A percentile compares a stretch with the other conserved stretches of the same genome.
phyloP scores from a whole-genome alignment of 257 asterid genomes.

The Penstemon eatonii region DNA sequence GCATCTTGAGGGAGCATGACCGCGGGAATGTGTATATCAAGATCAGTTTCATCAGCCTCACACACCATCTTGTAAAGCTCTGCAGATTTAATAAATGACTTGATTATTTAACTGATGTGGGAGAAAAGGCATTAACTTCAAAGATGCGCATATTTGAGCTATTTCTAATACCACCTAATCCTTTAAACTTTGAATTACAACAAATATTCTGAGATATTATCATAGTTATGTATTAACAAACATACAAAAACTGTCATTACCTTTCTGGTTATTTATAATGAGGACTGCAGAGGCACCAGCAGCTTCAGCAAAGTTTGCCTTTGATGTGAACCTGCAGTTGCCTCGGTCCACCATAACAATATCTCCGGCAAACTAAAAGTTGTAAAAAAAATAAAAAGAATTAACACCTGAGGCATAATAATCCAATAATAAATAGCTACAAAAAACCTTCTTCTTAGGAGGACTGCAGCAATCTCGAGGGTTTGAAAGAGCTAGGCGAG shows the following conservation, averaged over 20 bases:
- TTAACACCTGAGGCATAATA: slow-evolving; percentile 23
- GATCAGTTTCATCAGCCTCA: slow-evolving; percentile 84
- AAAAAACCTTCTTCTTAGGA: slow-evolving; percentile 58
- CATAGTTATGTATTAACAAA: slow-evolving; percentile 12
- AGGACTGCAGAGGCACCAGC: slow-evolving; percentile 95
- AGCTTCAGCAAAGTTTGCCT: slow-evolving; percentile 81
- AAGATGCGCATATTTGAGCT: background rate
- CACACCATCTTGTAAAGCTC: slow-evolving; percentile 98
- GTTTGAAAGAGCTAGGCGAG: slow-evolving; percentile 54
- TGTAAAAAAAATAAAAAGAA: slow-evolving; percentile 6
- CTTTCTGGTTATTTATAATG: slow-evolving; percentile 81
- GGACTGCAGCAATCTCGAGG: slow-evolving; percentile 77
- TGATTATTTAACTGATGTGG: slow-evolving; percentile 1
- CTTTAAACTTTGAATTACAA: background rate
- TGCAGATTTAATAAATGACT: slow-evolving; percentile 36
- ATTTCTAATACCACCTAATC: background rate
- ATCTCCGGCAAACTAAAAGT: slow-evolving; percentile 69
- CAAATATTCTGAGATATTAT: background rate
- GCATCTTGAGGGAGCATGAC: slow-evolving; percentile 92
- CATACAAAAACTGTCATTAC: slow-evolving; percentile 32
- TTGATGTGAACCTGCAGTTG: slow-evolving; percentile 73
- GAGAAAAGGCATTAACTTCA: background rate
- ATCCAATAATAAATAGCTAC: background rate
- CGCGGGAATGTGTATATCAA: slow-evolving; percentile 76
- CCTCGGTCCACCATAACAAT: slow-evolving; percentile 85